Conservation (phyloP, 139 green algal genomes). For the Bryopsis sp. region DNA sequence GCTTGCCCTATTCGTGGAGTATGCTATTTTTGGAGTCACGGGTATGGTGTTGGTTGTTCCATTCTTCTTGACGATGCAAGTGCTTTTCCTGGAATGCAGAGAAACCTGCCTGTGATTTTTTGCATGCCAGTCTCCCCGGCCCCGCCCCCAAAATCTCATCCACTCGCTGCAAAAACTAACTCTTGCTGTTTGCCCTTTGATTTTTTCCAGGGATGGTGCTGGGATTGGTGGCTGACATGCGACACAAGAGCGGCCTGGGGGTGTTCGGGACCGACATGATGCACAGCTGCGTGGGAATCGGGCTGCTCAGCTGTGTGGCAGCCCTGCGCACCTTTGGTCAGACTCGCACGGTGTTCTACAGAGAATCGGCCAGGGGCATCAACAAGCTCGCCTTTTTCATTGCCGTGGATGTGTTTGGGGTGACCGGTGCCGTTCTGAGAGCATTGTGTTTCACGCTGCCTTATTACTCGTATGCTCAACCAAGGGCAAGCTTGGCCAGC, state of each 20-base stretch:
- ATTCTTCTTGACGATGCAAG: too few species aligned
- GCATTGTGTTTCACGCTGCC: background rate
- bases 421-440: background rate
- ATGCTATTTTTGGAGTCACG: slow-evolving; percentile 1
- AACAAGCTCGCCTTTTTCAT: slow-evolving; percentile 6
- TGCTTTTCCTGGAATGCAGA: too few species aligned
- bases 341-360: background rate
- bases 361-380: background rate
- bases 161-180: background rate
- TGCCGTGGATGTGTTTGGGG: background rate
- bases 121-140: background rate
- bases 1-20: slow-evolving; percentile 5
- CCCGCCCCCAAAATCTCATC: background rate
- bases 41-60: too few species aligned
- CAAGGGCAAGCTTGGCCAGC: background rate
- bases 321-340: slow-evolving; percentile 13
- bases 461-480: slow-evolving; percentile 15
- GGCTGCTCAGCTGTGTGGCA: background rate
- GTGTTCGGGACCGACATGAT: slow-evolving; percentile 5
- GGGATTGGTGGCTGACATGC: background rate
- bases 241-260: background rate
- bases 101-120: too few species aligned
- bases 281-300: slow-evolving; percentile 3
- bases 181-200: too few species aligned
- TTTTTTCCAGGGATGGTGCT: slow-evolving; percentile 11